Evolutionary conservation across 805 yeast species (phyloP).

Genomic region (Hanseniaspora vineae): DNA sequence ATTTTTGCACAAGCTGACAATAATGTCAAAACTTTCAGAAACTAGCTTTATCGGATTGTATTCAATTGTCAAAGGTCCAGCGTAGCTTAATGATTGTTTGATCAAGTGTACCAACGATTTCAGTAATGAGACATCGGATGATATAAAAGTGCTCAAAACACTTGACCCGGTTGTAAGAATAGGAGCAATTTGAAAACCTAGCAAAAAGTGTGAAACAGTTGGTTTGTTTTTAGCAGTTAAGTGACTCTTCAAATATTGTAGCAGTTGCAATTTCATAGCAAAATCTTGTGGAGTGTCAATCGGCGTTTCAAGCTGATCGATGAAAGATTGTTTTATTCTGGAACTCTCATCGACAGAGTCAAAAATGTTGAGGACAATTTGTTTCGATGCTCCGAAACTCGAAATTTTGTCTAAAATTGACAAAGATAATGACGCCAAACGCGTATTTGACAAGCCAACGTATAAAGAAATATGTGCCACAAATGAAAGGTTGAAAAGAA

Average conservation of each 20-base stretch:
- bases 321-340: constrained; percentile 59
- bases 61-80: constrained; percentile 31
- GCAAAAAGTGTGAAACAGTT: constrained; percentile 56
- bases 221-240: constrained; percentile 30
- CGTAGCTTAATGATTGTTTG: constrained; percentile 30
- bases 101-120: constrained; percentile 39
- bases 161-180: constrained; percentile 38
- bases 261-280: constrained; percentile 40
- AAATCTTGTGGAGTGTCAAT: constrained; percentile 29
- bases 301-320: constrained; percentile 47
- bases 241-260: constrained; percentile 43
- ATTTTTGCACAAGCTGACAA: constrained; percentile 49
- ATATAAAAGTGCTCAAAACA: constrained; percentile 35
- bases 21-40: constrained; percentile 43
- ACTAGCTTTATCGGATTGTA: constrained; percentile 47
- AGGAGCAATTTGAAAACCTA: constrained; percentile 55
- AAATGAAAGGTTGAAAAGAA: constrained; percentile 56
- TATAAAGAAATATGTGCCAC: constrained; percentile 67
- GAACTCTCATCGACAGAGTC: constrained; percentile 69
- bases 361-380: constrained; percentile 55
- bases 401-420: constrained; percentile 40
- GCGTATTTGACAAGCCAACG: constrained; percentile 41
- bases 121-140: constrained; percentile 43
- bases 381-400: constrained; percentile 31
- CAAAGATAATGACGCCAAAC: constrained; percentile 42